Evolutionary conservation across 1,284 basidiomycete genomes (phyloP).

Genomic region (Ganoderma sinense): DNA sequence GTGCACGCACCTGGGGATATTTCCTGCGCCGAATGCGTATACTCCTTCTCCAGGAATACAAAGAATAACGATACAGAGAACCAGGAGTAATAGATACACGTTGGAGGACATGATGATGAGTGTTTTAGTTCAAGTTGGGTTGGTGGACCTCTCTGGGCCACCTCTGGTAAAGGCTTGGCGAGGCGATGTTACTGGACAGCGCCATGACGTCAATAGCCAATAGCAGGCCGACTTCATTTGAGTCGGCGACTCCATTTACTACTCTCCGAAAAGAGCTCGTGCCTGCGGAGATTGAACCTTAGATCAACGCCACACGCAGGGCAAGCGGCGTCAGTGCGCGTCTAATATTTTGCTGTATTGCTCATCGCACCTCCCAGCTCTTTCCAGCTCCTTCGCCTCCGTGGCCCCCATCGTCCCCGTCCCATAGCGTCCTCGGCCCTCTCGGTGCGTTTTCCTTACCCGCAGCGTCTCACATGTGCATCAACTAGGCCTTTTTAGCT

Average conservation of each 20-base stretch:
- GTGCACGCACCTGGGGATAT: conserved; percentile 71
- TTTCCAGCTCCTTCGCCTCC: conserved; percentile 24
- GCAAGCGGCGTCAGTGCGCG: conserved; percentile 31
- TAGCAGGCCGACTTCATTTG: background rate
- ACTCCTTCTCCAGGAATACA: conserved; percentile 66
- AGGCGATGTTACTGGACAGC: background rate
- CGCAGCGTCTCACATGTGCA: conserved; percentile 9
- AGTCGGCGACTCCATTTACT: conserved; percentile 1
- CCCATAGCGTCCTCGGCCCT: conserved; percentile 24
- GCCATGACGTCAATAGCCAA: conserved; percentile 30
- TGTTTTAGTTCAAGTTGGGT: background rate
- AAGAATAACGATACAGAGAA: conserved; percentile 62
- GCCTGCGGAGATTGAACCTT: conserved; percentile 22
- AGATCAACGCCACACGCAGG: conserved; percentile 8
- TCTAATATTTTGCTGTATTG: conserved; percentile 34
- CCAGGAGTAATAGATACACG: conserved; percentile 49
- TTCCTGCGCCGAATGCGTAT: conserved; percentile 79
- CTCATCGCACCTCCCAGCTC: conserved; percentile 25
- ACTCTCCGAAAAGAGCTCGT: background rate
- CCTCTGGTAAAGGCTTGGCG: background rate
- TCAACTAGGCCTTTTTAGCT: conserved; percentile 27
- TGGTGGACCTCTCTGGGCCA: background rate
- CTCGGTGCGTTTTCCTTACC: conserved; percentile 22
- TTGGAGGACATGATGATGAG: conserved; percentile 32
- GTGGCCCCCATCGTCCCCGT: conserved; percentile 26